Evolutionary conservation across 139 green algal species (phyloP).

Genomic region (Gonium pectorale): DNA sequence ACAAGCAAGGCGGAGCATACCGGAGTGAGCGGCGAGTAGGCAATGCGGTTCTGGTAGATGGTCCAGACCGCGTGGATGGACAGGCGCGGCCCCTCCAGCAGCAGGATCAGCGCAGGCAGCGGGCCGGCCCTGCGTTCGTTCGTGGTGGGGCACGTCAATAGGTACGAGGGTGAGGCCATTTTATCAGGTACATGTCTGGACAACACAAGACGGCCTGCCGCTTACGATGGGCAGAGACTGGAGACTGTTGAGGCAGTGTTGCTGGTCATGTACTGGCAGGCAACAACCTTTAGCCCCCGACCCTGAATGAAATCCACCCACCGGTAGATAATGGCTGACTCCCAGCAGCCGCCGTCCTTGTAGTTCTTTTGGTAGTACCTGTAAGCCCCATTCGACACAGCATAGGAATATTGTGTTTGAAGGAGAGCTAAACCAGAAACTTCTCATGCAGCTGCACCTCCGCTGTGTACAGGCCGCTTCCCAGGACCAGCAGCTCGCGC

Average conservation of each 20-base stretch:
- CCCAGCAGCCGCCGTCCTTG: not conserved
- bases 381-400: no score
- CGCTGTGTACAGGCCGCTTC: not conserved
- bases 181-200: not conserved
- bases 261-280: no score
- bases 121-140: not conserved
- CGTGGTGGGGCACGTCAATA: no score
- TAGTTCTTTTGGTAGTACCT: constrained; percentile 1
- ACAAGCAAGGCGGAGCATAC: not conserved
- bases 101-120: not conserved
- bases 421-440: no score
- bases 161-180: not conserved
- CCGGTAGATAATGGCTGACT: not conserved
- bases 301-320: not conserved
- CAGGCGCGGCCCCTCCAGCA: constrained; percentile 3
- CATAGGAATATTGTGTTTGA: no score
- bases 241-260: no score
- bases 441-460: not conserved
- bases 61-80: constrained; percentile 3
- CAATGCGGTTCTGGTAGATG: constrained; percentile 2
- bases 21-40: not conserved
- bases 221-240: no score
- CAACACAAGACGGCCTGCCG: not conserved
- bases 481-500: not conserved
- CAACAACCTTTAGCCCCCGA: no score